phyloP scores from a whole-genome alignment of 225 moss, liverwort and hornwort species.

The Physcomitrellopsis africana region DNA sequence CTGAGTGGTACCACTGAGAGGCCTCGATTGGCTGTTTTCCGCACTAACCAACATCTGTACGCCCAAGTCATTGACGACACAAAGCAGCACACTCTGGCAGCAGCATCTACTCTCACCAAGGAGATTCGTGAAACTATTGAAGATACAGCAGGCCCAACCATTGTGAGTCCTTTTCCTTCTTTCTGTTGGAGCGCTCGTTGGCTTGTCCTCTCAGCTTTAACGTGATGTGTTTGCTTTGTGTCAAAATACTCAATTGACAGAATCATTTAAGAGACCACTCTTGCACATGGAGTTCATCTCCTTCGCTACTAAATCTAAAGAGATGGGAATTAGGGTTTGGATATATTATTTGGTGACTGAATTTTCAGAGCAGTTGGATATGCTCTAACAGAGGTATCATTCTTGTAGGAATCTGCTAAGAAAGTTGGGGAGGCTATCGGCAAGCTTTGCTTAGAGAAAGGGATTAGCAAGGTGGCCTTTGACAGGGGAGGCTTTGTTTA shows the following conservation, averaged over 20 bases:
- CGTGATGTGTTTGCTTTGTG: too few relatives aligned
- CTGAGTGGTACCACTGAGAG: constrained; percentile 85
- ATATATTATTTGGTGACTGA: too few relatives aligned
- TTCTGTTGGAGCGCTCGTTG: neutral
- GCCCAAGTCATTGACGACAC: constrained; percentile 89
- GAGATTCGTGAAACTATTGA: constrained; percentile 69
- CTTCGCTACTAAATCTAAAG: too few relatives aligned
- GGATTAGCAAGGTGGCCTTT: constrained; percentile 90
- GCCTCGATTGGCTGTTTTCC: constrained; percentile 84
- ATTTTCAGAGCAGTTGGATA: neutral
- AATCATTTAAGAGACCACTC: too few relatives aligned
- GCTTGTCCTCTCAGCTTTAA: too few relatives aligned
- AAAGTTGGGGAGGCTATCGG: constrained; percentile 93
- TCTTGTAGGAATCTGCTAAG: constrained; percentile 71
- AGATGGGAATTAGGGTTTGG: neutral
- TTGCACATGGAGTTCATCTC: too few relatives aligned
- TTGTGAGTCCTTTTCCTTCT: constrained; percentile 44
- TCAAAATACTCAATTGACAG: too few relatives aligned
- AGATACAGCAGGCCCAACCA: constrained; percentile 67
- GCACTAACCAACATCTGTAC: constrained; percentile 84
- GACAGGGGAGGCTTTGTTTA: constrained; percentile 98
- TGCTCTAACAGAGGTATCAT: neutral
- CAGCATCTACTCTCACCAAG: constrained; percentile 77
- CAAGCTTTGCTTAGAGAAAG: constrained; percentile 77
- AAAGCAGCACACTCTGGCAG: constrained; percentile 71